Evolutionary conservation across 495 filamentous ascomycete species (phyloP), one percentile per base, ranked within the genome.

Genomic region (Staphylotrichum tortipilum): DNA sequence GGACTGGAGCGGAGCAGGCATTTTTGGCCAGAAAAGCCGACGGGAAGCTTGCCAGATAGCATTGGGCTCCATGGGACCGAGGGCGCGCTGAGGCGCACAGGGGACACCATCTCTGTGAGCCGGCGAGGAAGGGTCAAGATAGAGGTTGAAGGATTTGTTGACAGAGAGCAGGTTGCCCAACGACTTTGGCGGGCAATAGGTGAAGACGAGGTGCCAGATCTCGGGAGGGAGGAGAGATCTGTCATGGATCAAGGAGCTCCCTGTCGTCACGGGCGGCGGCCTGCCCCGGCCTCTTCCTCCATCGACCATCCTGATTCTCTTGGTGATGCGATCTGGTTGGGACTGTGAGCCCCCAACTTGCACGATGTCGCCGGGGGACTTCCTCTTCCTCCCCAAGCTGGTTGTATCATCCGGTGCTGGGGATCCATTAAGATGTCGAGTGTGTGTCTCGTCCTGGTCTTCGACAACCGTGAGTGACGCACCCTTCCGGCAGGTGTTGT

Each of bases 31-130:
- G 52, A 76, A 75, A 7, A 68, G 64, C 52, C 74, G 70, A 51
- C 80, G 76, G 26, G 79, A 81, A 48, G 73, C 64, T 44, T 68
- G 71, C 81, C 81, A 85, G 51, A 85, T 76, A 35, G 63, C 57
- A 58, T 81, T 75, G 50, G 80, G 72, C 42, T 64, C 65, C 45
- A 74, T 54, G 29, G 53, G 30, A 8, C 47, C 14, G 40, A 64
- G 44, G 15, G 62, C 59, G 42, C 51, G 50, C 7, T 33, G 41
- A 4, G 47, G 49, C 8, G 35, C 29, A 52, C 60, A 42, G 54
- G 31, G 30, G 63, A 60, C 47, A 44, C 3, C 33, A 49, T 58
- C 47, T 58, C 48, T 52, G 29, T 39, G 47, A 44, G 58, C 55
- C 12, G 58, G 44, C 18, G 71, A 68, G 10, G 60, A 61, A 21